phyloP scores from a whole-genome alignment of 768 basidiomycete species.

The Collybia sp. region DNA sequence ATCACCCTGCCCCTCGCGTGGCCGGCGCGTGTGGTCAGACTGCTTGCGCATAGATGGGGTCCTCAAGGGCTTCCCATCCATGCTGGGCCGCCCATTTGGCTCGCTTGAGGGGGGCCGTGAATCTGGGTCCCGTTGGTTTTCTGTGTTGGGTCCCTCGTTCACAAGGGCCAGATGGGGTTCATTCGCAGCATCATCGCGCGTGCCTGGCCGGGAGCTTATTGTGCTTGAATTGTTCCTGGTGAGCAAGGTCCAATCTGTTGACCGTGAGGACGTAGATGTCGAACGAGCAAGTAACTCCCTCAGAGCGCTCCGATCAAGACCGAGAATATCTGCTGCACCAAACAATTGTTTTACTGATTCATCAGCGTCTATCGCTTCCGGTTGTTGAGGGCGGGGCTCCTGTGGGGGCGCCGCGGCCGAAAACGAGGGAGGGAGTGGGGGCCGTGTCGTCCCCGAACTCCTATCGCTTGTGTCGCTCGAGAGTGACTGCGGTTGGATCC shows the following conservation, averaged over 20 bases:
- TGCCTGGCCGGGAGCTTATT: slow-evolving; percentile 20
- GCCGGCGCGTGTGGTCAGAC: slow-evolving; percentile 32
- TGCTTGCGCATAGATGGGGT: slow-evolving; percentile 30
- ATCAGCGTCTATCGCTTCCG: slow-evolving; percentile 24
- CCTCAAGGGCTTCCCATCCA: slow-evolving; percentile 18
- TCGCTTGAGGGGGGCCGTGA: slow-evolving; percentile 3
- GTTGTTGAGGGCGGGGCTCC: slow-evolving; percentile 4
- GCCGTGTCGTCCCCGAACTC: slow-evolving; percentile 2
- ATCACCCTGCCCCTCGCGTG: slow-evolving; percentile 32
- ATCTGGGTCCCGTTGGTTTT: slow-evolving; percentile 7
- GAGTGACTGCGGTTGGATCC: slow-evolving; percentile 16
- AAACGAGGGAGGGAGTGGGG: slow-evolving; percentile 14
- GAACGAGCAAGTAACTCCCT: slow-evolving; percentile 72
- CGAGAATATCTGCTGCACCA: slow-evolving; percentile 69
- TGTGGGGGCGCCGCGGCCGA: slow-evolving; percentile 8
- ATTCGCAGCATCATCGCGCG: slow-evolving; percentile 19
- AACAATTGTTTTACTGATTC: slow-evolving; percentile 64
- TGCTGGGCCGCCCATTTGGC: slow-evolving; percentile 12
- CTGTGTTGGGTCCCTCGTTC: slow-evolving; percentile 8
- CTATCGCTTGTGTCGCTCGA: slow-evolving; percentile 17
- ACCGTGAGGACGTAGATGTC: slow-evolving; percentile 55
- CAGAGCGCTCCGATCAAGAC: slow-evolving; percentile 67
- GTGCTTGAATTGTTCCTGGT: slow-evolving; percentile 38
- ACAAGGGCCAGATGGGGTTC: slow-evolving; percentile 7
- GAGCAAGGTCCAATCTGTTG: slow-evolving; percentile 39